phyloP scores from a whole-genome alignment of 495 filamentous ascomycete genomes.

The Tuber microsphaerosporum region DNA sequence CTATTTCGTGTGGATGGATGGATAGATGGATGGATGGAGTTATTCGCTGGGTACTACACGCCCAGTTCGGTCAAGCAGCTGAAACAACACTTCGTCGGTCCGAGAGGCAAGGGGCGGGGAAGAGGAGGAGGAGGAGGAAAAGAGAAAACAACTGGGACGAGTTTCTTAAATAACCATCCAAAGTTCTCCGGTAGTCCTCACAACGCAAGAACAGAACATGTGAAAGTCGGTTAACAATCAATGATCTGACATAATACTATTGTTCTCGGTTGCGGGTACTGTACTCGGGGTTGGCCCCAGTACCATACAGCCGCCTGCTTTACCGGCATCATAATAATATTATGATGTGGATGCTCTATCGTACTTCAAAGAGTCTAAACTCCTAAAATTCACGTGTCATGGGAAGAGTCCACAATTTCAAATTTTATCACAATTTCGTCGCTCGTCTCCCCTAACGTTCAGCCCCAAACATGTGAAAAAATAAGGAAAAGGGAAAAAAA shows the following conservation, averaged over 20 bases:
- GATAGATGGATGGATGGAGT: not conserved
- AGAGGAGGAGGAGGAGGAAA: not conserved
- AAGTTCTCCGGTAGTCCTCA: not conserved
- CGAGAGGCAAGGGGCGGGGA: not conserved
- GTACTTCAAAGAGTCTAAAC: not conserved
- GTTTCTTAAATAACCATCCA: not conserved
- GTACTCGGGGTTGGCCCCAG: not conserved
- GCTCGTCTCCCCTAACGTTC: not conserved
- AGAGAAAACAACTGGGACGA: not conserved
- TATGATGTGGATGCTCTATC: too few relatives aligned
- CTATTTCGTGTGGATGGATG: not conserved
- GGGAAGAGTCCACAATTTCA: not conserved
- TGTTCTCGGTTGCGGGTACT: not conserved
- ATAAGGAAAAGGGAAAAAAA: not conserved
- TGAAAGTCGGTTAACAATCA: not conserved
- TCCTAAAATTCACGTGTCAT: not conserved
- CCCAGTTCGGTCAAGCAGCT: not conserved
- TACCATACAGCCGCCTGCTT: too few relatives aligned
- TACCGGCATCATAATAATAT: too few relatives aligned
- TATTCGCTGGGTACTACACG: not conserved
- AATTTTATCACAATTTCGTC: not conserved
- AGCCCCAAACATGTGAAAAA: not conserved
- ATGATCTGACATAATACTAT: not conserved
- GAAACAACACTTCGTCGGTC: not conserved
- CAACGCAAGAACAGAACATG: not conserved